Conservation (phyloP, 2,329 filamentous ascomycete species). For the Fusarium poae region DNA sequence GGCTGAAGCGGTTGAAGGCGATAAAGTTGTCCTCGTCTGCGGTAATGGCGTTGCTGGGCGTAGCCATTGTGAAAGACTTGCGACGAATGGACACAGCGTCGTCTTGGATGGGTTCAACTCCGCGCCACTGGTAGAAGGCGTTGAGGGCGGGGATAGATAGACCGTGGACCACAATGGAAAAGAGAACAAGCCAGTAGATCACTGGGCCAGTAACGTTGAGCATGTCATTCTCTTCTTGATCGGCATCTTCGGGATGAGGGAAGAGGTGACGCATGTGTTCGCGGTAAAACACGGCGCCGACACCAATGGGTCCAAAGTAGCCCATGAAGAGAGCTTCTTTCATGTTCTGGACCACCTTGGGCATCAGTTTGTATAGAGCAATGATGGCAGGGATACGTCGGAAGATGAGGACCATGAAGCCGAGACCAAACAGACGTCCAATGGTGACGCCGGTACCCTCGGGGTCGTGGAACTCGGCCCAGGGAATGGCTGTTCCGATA, state of each 20-base stretch:
- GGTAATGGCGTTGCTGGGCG: conserved; percentile 57
- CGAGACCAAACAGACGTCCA: conserved; percentile 63
- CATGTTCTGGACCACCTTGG: conserved; percentile 63
- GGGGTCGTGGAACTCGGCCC: conserved; percentile 66
- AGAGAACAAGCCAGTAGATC: conserved; percentile 58
- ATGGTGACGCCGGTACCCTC: conserved; percentile 66
- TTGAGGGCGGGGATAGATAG: conserved; percentile 59
- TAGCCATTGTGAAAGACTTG: conserved; percentile 51
- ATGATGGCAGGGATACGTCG: conserved; percentile 70
- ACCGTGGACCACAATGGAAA: conserved; percentile 49
- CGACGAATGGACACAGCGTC: conserved; percentile 57
- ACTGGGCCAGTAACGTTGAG: conserved; percentile 55
- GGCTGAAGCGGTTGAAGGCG: conserved; percentile 63
- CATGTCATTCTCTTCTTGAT: conserved; percentile 53
- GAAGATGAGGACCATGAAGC: conserved; percentile 65
- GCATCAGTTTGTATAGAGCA: conserved; percentile 67
- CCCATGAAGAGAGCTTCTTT: conserved; percentile 73
- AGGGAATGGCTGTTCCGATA: conserved; percentile 68
- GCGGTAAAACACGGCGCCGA: conserved; percentile 82
- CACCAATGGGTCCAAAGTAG: conserved; percentile 82
- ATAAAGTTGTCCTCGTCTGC: conserved; percentile 56
- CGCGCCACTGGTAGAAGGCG: conserved; percentile 32
- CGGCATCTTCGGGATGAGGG: conserved; percentile 52
- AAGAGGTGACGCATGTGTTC: conserved; percentile 61
- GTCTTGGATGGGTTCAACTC: conserved; percentile 59